These are phyloP conservation scores for Moricandia arvensis DNA, from an alignment of 345 rosid species.

Conservation along the genomic window DNA sequence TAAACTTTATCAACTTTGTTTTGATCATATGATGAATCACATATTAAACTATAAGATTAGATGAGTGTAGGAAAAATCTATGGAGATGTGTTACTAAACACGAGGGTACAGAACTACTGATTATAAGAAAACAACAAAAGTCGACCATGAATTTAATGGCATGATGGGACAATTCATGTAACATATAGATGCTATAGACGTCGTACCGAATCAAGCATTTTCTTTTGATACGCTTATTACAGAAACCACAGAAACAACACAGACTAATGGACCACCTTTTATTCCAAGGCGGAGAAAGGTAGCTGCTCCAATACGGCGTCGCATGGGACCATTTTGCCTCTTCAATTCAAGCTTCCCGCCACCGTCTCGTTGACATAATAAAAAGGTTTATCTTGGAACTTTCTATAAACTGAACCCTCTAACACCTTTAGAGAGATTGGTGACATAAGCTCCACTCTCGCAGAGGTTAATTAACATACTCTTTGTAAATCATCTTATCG, in stretches of 20 bases:
- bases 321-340: conserved; percentile 29
- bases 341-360: conserved; percentile 31
- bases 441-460: conserved; percentile 3
- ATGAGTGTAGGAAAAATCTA: neutral
- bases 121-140: neutral
- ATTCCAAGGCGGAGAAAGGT: conserved; percentile 21
- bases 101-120: neutral
- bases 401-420: conserved; percentile 5
- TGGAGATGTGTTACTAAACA: neutral
- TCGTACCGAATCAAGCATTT: conserved; percentile 18
- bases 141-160: neutral
- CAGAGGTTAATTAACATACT: neutral
- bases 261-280: conserved; percentile 19
- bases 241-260: conserved; percentile 23
- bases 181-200: conserved; percentile 31
- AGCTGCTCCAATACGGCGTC: conserved; percentile 28
- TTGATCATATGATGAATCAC: neutral
- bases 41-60: neutral
- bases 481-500: neutral
- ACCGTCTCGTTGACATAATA: conserved; percentile 3
- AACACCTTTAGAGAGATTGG: neutral
- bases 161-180: conserved; percentile 25
- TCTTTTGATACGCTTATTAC: conserved; percentile 1
- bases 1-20: neutral
- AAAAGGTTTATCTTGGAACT: conserved; percentile 19